These are phyloP conservation scores for Xylariomycetidae sp. DNA, from an alignment of 2,329 filamentous ascomycete genomes.

Conservation along the genomic window DNA sequence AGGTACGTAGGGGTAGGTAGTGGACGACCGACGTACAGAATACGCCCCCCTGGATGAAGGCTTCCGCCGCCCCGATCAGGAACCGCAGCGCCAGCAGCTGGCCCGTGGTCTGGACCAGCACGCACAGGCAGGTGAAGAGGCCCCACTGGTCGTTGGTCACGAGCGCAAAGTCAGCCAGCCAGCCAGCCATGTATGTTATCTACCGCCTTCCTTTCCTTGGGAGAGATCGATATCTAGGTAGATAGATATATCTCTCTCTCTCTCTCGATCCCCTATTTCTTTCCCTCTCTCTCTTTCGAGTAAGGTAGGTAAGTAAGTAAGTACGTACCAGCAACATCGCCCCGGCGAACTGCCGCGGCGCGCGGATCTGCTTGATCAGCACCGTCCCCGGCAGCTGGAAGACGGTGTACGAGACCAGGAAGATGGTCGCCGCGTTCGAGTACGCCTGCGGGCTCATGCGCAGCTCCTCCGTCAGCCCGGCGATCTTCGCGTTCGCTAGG, in stretches of 20 bases:
- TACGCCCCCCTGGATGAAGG: conserved; percentile 19
- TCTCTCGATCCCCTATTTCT: too few species aligned
- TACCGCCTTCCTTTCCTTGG: too few species aligned
- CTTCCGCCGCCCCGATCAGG: conserved; percentile 16
- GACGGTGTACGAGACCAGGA: conserved; percentile 14
- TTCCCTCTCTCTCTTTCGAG: neutral
- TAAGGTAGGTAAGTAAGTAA: neutral
- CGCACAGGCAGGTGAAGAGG: conserved; percentile 15
- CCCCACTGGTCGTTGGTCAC: conserved; percentile 15
- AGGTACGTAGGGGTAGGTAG: neutral
- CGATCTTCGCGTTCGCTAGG: conserved; percentile 20
- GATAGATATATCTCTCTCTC: conserved; percentile 3
- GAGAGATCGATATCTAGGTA: conserved; percentile 4
- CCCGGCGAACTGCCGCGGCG: conserved; percentile 16
- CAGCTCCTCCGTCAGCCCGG: conserved; percentile 17
- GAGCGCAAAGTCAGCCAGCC: neutral
- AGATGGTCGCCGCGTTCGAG: conserved; percentile 15
- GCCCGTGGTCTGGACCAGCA: conserved; percentile 9
- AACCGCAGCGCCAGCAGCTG: conserved; percentile 14
- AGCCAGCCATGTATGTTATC: too few species aligned
- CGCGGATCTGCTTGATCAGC: conserved; percentile 16
- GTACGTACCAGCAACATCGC: conserved; percentile 15
- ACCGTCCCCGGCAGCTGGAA: conserved; percentile 21
- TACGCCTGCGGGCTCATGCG: conserved; percentile 12
- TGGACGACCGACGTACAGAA: conserved; percentile 16